phyloP scores from a whole-genome alignment of 2,329 filamentous ascomycete species.

The Botrytis galanthina region DNA sequence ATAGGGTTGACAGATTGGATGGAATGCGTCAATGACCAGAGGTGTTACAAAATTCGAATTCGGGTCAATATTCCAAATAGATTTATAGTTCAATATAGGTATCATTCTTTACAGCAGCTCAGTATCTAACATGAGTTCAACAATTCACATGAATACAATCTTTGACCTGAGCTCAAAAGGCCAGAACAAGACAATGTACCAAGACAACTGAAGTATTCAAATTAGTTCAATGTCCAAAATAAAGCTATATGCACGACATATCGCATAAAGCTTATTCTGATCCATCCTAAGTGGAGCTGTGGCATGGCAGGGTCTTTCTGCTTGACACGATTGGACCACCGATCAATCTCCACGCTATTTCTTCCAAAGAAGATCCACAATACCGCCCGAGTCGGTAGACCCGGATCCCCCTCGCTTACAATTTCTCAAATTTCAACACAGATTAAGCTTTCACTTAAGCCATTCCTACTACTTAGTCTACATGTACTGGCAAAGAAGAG shows the following conservation, averaged over 20 bases:
- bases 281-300: background rate
- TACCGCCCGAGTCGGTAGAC: rapidly evolving
- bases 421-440: background rate
- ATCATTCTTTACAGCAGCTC: background rate
- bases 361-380: background rate
- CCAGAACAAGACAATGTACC: background rate
- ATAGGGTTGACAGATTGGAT: background rate
- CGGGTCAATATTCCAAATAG: background rate
- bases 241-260: background rate
- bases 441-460: background rate
- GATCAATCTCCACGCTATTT: background rate
- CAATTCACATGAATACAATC: background rate
- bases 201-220: no score
- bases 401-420: no score
- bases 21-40: background rate
- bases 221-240: background rate
- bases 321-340: background rate
- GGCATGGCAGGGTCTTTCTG: rapidly evolving
- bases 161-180: background rate
- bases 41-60: background rate
- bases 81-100: background rate
- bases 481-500: background rate
- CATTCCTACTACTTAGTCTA: no score
- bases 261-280: background rate
- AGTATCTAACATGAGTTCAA: background rate